These are phyloP conservation scores for Penicillium hordei DNA, from an alignment of 2,329 filamentous ascomycete genomes.

Conservation along the genomic window DNA sequence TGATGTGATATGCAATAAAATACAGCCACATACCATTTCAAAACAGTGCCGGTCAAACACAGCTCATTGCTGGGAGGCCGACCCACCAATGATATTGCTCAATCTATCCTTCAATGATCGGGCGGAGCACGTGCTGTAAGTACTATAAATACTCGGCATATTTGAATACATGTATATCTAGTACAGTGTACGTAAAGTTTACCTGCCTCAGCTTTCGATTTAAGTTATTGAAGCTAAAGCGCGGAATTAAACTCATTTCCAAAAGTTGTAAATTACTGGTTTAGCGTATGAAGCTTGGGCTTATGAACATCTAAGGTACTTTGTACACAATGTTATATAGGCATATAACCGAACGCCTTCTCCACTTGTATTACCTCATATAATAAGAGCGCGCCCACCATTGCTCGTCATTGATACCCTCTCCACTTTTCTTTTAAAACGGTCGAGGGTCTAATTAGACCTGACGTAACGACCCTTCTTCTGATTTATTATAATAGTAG, in stretches of 20 bases:
- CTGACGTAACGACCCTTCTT: background rate
- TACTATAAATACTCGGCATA: background rate
- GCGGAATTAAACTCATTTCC: background rate
- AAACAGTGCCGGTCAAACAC: background rate
- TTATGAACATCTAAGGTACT: background rate
- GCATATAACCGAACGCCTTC: background rate
- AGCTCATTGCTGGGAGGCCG: slow-evolving; percentile 19
- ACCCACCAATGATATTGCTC: slow-evolving; percentile 18
- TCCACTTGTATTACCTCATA: background rate
- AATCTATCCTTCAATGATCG: background rate
- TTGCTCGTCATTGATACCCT: background rate
- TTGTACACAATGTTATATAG: background rate
- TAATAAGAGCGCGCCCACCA: background rate
- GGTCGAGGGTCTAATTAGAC: background rate
- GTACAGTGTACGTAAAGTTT: background rate
- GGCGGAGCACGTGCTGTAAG: slow-evolving; percentile 3
- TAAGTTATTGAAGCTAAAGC: slow-evolving; percentile 4
- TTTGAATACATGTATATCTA: background rate
- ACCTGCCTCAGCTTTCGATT: background rate
- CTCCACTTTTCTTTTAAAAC: background rate
- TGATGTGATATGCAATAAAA: background rate
- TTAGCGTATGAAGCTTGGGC: background rate
- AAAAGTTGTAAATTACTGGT: background rate
- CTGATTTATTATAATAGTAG: background rate
- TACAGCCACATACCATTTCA: background rate